Conservation (phyloP, 306 rosid genomes). For the Gastrolobium villosum region DNA sequence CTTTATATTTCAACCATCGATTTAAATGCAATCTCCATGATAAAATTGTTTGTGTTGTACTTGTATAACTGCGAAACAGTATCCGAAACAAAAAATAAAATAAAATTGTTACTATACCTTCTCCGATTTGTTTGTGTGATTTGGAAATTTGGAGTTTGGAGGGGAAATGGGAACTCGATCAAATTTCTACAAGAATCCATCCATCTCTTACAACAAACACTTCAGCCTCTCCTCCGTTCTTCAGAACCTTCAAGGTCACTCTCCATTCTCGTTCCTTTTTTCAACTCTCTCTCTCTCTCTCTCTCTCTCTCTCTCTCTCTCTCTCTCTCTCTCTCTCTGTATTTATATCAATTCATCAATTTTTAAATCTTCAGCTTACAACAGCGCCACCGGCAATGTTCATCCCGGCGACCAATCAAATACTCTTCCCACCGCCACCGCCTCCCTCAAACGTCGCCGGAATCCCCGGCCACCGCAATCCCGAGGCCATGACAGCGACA, state of each 20-base stretch:
- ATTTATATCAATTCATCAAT: not conserved
- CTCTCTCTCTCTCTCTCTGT: not conserved
- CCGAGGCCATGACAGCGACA: conserved; percentile 24
- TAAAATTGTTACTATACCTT: not conserved
- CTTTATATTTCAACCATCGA: too few relatives aligned
- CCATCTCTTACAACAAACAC: conserved; percentile 77
- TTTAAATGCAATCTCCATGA: too few relatives aligned
- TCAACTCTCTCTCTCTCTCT: not conserved
- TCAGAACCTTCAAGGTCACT: conserved; percentile 66
- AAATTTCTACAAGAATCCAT: conserved; percentile 83
- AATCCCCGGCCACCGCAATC: conserved; percentile 37
- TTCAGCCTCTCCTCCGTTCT: conserved; percentile 78
- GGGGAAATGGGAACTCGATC: conserved; percentile 66
- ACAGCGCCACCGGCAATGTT: conserved; percentile 71
- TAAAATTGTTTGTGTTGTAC: too few relatives aligned
- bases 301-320: too few relatives aligned
- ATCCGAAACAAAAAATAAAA: too few relatives aligned
- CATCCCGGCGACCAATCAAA: conserved; percentile 46
- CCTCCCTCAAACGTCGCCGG: conserved; percentile 61
- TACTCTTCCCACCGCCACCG: conserved; percentile 28
- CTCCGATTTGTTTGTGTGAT: not conserved
- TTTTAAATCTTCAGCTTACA: conserved; percentile 66
- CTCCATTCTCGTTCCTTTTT: not conserved
- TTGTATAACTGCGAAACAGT: too few relatives aligned
- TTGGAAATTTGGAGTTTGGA: not conserved